Evolutionary conservation across 1,139 yeast species (phyloP), one percentile per base, ranked within the genome.

Genomic region (Blastobotrys proliferans): DNA sequence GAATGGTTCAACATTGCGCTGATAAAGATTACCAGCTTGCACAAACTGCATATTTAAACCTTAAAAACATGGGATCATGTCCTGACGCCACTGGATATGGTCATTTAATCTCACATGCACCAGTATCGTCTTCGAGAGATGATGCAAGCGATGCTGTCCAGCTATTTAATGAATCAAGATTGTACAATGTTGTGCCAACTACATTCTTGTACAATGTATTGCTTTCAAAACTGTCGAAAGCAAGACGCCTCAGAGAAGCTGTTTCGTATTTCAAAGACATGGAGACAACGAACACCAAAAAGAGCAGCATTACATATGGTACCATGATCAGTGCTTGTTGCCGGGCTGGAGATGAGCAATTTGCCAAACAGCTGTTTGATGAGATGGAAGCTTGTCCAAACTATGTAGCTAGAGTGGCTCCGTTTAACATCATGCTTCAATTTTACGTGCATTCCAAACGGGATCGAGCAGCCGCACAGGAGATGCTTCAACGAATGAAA

Each of bases 261-360:
- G 43, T 59, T 37, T 39, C 41, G 10, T 41, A 59, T 29, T 62
- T 62, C 41, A 46, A 54, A 5, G 66, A 64, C 38, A 68, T 68
- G 70, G 60, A 54, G 3, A 42, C 33, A 11, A 44, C 48, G n/a
- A 56, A 56, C 9, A 52, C 63, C 40, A 51, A 51, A 35, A 58
- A 60, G 44, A 54, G 54, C 16, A 57, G 58, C 26, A 59, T 65
- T 21, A 67, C 72, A 1, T 68, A 64, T 45, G 72, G 71, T 14
- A 63, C 68, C 11, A 61, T 69, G 61, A 65, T 69, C 41, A 57
- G 61, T 38, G 69, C 70, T 8, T 61, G 67, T 38, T 63, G 69
- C 39, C 58, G 68, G 2, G 63, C 66, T 10, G 69, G 64, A 10
- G 62, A 64, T 31, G 66, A 55, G 11, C 55, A 41, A n/a, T 46